Base-by-base conservation (phyloP, 2,329 filamentous ascomycete species). In the Diaporthe citriasiana region DNA sequence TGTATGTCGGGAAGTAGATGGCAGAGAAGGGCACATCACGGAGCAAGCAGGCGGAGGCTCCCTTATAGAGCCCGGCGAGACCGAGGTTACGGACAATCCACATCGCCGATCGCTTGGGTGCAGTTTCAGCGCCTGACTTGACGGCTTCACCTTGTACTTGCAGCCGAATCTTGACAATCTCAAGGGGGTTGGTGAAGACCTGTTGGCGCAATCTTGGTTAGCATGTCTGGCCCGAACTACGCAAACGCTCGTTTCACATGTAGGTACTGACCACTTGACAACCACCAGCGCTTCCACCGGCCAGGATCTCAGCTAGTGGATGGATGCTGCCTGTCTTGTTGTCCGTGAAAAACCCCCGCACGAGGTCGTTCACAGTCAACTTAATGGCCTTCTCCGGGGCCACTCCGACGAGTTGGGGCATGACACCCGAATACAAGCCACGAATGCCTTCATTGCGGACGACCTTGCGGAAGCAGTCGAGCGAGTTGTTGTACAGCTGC, bases 311-410 rank as follows among this genome's bases (percentile, higher is more conserved):
- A 76, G 92, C 87, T 40, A 87, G 85, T 79, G 91, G 84, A 80
- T 87, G 89, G 80, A 99, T 98, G 74, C 90, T 87, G 66, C 93
- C 93, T 55, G 89, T 91, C 76, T 94, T 90, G 80, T 91, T 90
- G 80, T 95, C 92, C 4, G 92, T 93, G 80, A 95, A 93, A 77
- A 89, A 88, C 12, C 90, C 89, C 80, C 97, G 93, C 30, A 97
- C 95, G 71, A 99, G 85, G 82, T 99, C 97, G 84, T 99, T 99
- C 80, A 99, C 95, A 0, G 97, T 99, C 76, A 99, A 91, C 87
- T 99, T 99, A 87, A 99, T 99, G 78, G 97, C 97, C 88, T 99
- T 99, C 84, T 99, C 97, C 2, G 97, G 97, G n/a, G 97, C 97
- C 59, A 99, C 97, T 83, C 97, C 97, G 76, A 99, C 94, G 59